These are phyloP conservation scores for Corymbia citriodora DNA, from an alignment of 441 rosid species.

Conservation along the genomic window DNA sequence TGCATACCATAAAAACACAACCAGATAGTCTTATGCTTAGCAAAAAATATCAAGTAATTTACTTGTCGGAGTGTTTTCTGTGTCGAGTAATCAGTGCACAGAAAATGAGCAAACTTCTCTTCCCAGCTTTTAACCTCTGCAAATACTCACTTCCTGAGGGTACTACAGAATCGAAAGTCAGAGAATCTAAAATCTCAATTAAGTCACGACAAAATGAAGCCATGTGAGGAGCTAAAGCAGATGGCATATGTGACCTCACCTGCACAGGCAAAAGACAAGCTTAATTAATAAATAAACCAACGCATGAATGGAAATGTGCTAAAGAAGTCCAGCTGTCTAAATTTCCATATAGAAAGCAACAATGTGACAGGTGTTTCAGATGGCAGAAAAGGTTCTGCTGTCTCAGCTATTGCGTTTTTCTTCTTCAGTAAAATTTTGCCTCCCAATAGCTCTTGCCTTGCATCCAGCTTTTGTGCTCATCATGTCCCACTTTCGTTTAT, in stretches of 20 bases:
- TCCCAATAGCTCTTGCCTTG: neutral
- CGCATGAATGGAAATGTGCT: neutral
- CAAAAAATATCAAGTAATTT: conserved; percentile 9
- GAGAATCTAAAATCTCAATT: conserved; percentile 51
- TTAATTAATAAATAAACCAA: neutral
- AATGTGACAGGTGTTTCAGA: neutral
- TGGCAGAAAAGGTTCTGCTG: neutral
- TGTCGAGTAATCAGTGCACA: conserved; percentile 68
- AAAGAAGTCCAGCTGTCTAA: neutral
- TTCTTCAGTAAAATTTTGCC: neutral
- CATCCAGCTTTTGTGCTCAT: neutral
- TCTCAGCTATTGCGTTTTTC: neutral
- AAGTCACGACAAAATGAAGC: conserved; percentile 50
- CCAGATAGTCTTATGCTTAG: neutral
- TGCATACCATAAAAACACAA: neutral
- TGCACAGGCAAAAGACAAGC: conserved; percentile 21
- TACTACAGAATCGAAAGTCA: conserved; percentile 42
- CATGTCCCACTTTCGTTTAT: neutral
- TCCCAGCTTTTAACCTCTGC: conserved; percentile 64
- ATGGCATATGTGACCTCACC: conserved; percentile 87
- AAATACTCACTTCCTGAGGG: conserved; percentile 33
- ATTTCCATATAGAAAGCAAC: neutral
- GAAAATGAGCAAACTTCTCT: conserved; percentile 75
- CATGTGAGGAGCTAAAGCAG: conserved; percentile 50
- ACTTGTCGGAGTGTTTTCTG: conserved; percentile 80